Evolutionary conservation across 2,329 filamentous ascomycete species (phyloP), one percentile per base, ranked within the genome.

Genomic region (Cercospora janseana): DNA sequence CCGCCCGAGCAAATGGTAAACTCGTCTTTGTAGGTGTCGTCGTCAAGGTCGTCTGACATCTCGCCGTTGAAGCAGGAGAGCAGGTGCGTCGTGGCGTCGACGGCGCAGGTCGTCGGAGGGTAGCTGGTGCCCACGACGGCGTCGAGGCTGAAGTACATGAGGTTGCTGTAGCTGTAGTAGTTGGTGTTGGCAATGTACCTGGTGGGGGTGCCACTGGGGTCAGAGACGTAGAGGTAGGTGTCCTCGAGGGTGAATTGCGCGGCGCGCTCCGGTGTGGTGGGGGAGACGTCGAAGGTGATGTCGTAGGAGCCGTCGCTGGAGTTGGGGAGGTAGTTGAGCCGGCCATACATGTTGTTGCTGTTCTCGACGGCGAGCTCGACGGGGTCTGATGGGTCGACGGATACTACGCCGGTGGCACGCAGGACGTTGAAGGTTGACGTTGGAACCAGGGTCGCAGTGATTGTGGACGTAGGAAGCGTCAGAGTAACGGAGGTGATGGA

Each of bases 301-400:
- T 20, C 16, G 34, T 20, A 20, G 34, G 20, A 16, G 12, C 34
- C 16, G 18, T 20, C 34, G n/a, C 34, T 37, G 15, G 31, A 16
- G 31, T 18, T 18, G 31, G 34, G 34, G 10, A 37, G 20, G 34
- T 20, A 20, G 3, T 20, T 20, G 1, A 37, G 34, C 16, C 34
- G 34, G 3, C 16, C 34, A 9, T 37, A 37, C 34, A 37, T 37
- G 34, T 37, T 37, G 34, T 37, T 37, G 34, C 34, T 37, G 34
- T 37, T 37, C 10, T 20, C 34, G 18, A 37, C 23, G 34, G 34
- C 34, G 23, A 20, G 20, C 23, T 37, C 34, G n/a, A 20, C 34
- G 3, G 13, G 10, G 10, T 37, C 16, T 21, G 20, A 16, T 10
- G 34, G 16, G 10, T 37, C 34, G 20, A 37, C 23, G 10, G 34